Base-by-base conservation (phyloP, 1,284 basidiomycete genomes). In the Abortiporus biennis region DNA sequence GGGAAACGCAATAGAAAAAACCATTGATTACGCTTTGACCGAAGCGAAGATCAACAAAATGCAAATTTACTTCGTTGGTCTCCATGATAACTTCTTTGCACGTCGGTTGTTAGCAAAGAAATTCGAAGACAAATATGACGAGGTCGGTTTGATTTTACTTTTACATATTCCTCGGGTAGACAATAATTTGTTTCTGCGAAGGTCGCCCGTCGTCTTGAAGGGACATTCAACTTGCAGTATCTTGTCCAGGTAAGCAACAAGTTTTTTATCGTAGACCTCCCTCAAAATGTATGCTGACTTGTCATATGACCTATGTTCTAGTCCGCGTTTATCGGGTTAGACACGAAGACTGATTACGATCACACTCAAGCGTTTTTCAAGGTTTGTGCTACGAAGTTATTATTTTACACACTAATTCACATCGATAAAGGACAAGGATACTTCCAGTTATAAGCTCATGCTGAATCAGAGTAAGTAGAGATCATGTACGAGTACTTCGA, bases 31-130 rank as follows among this genome's bases (percentile, higher is more conserved):
- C 35, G 29, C 37, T 17, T 8, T 34, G 34, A 43, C 8, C 37
- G 76, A 72, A 51, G 61, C 73, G 51, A 67, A 78, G 60, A 73
- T 78, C 51, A 82, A 86, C 61, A 81, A 87, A 55, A 61, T 80
- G 23, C 59, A 74, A 36, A 75, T 77, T 62, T 76, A 73, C 59
- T 71, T 76, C 60, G 51, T 54, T 27, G 71, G 66, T 6, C 55
- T 77, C 17, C 54, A 54, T 6, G 32, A 6, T 29, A 82, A 81
- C 56, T 53, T 56, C 43, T 63, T 62, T 44, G 36, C 27, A 15
- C 19, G 22, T 4, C 32, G 24, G 23, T 36, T 12, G 15, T 17
- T 17, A 4, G 9, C 25, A 9, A 17, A 9, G 22, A 36, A 37
- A 25, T 43, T 37, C 34, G 29, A 27, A 19, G 32, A 42, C 20